Evolutionary conservation across 1,284 basidiomycete species (phyloP).

Genomic region (Psilocybe mexicana): DNA sequence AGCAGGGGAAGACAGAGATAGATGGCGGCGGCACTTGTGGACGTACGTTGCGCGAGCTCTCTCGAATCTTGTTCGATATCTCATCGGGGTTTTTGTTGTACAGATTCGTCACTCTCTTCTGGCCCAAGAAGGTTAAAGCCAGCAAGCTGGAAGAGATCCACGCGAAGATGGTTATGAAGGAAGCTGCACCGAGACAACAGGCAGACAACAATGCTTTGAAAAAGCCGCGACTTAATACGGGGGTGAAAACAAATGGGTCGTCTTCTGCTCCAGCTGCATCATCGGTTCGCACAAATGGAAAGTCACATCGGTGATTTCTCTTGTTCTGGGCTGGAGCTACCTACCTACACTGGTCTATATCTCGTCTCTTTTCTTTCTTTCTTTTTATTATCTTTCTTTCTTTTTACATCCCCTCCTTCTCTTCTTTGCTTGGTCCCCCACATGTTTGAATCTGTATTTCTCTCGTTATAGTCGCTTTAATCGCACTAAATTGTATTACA

Average conservation of each 20-base stretch:
- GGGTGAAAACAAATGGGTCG: constrained; percentile 52
- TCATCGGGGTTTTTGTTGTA: constrained; percentile 14
- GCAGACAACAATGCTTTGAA: constrained; percentile 46
- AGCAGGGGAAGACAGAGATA: constrained; percentile 75
- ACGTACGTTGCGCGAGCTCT: constrained; percentile 59
- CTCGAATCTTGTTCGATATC: constrained; percentile 10
- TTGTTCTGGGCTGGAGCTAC: constrained; percentile 1
- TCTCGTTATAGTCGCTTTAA: constrained; percentile 20
- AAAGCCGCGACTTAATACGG: constrained; percentile 51
- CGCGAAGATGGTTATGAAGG: constrained; percentile 90
- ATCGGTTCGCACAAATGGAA: constrained; percentile 49
- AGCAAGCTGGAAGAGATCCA: constrained; percentile 91
- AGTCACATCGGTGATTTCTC: constrained; percentile 47
- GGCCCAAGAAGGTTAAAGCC: constrained; percentile 96
- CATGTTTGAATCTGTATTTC: constrained; percentile 18
- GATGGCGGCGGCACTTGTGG: constrained; percentile 95
- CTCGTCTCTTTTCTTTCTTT: constrained; percentile 8
- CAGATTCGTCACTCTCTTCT: constrained; percentile 93
- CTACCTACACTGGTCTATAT: background rate
- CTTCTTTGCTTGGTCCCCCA: constrained; percentile 13
- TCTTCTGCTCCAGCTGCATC: constrained; percentile 30
- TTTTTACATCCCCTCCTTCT: constrained; percentile 13
- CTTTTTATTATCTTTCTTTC: constrained; percentile 2
- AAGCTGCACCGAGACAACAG: constrained; percentile 54
- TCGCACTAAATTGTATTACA: constrained; percentile 25